Percentiles rank a stretch among this genome's conserved stretches.
These are phyloP conservation scores for Pulveroboletus sp. DNA, from an alignment of 768 basidiomycete genomes.

Conservation along the genomic window DNA sequence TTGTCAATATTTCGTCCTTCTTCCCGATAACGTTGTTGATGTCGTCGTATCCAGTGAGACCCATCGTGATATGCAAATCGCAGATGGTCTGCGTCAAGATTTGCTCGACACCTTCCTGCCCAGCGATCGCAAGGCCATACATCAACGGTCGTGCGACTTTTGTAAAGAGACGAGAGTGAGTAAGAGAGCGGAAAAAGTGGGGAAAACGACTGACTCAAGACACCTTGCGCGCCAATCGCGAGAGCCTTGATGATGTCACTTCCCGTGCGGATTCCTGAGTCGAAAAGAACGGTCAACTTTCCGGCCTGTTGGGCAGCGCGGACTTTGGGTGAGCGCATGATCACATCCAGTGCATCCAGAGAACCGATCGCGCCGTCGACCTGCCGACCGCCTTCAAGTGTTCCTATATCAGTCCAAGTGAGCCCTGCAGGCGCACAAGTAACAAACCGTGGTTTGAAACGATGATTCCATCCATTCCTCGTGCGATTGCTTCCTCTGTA, in stretches of 20 bases:
- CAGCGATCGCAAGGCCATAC: constrained; percentile 66
- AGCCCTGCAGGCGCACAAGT: background rate
- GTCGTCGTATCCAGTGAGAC: constrained; percentile 53
- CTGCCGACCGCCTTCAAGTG: constrained; percentile 58
- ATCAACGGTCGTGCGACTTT: constrained; percentile 71
- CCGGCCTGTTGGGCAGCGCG: constrained; percentile 54
- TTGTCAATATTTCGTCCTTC: constrained; percentile 28
- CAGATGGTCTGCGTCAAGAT: constrained; percentile 64
- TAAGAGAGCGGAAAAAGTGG: background rate
- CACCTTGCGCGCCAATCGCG: constrained; percentile 79
- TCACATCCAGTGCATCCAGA: constrained; percentile 63
- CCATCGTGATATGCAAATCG: constrained; percentile 63
- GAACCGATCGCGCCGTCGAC: constrained; percentile 78
- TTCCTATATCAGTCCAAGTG: background rate
- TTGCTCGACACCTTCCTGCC: constrained; percentile 71
- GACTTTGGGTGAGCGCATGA: constrained; percentile 60
- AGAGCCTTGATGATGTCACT: constrained; percentile 82
- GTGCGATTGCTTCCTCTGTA: constrained; percentile 45
- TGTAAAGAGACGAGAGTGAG: too few relatives aligned
- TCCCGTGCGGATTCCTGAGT: constrained; percentile 77
- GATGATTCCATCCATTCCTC: constrained; percentile 41
- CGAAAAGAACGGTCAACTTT: constrained; percentile 61
- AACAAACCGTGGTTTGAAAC: constrained; percentile 39
- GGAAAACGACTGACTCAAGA: constrained; percentile 50
- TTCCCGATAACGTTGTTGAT: constrained; percentile 62